phyloP scores from a whole-genome alignment of 768 basidiomycete genomes.

The Auriscalpium microsporum region DNA sequence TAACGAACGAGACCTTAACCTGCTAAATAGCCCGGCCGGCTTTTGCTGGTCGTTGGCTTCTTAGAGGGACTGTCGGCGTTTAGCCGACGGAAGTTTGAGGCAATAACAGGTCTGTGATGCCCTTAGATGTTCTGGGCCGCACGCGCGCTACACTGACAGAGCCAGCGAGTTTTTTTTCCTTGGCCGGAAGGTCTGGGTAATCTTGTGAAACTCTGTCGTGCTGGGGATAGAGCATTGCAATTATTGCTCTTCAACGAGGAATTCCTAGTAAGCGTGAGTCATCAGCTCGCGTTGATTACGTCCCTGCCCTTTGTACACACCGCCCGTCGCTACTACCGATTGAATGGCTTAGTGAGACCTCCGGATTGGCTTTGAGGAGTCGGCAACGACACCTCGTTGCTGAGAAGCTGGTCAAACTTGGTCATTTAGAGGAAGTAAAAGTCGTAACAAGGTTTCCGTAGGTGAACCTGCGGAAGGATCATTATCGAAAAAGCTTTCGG shows the following conservation, averaged over 20 bases:
- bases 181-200: slow-evolving; percentile 72
- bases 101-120: slow-evolving; percentile 13
- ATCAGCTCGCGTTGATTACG: slow-evolving; percentile 86
- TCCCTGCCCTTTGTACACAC: slow-evolving; percentile 90
- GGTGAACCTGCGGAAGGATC: too few relatives aligned
- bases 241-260: slow-evolving; percentile 90
- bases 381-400: slow-evolving; percentile 38
- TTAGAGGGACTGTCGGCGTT: too few relatives aligned
- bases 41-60: too few relatives aligned
- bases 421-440: too few relatives aligned
- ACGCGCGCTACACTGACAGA: slow-evolving; percentile 85
- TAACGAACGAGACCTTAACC: too few relatives aligned
- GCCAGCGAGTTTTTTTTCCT: slow-evolving; percentile 77
- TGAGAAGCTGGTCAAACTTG: too few relatives aligned
- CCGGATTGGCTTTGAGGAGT: slow-evolving; percentile 63
- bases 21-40: too few relatives aligned
- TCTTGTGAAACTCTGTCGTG: slow-evolving; percentile 75
- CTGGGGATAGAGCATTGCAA: slow-evolving; percentile 87
- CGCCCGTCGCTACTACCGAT: slow-evolving; percentile 87
- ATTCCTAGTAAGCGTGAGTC: slow-evolving; percentile 84
- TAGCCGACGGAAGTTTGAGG: too few relatives aligned
- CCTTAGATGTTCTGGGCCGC: slow-evolving; percentile 65
- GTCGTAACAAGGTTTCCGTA: too few relatives aligned
- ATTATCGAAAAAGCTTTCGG: too few relatives aligned
- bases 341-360: slow-evolving; percentile 87